phyloP scores from a whole-genome alignment of 305 asterid species.

The Solanum hybrid region DNA sequence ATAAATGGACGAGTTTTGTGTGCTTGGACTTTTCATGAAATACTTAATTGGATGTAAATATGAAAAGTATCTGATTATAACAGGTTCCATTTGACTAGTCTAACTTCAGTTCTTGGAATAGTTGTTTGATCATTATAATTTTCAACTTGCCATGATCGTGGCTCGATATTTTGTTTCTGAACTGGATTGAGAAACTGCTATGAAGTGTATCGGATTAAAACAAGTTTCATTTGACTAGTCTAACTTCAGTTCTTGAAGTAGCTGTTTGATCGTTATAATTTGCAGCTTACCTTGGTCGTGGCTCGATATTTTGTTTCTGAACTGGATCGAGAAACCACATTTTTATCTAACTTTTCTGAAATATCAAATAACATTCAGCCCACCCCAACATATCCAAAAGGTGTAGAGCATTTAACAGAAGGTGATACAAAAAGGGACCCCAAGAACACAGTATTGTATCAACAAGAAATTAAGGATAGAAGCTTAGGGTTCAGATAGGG shows the following conservation, averaged over 20 bases:
- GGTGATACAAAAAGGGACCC: neutral
- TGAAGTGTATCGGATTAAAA: neutral
- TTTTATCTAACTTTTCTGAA: neutral
- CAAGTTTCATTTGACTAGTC: neutral
- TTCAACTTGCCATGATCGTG: neutral
- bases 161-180: neutral
- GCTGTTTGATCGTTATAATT: neutral
- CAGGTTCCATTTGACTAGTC: neutral
- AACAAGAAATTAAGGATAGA: neutral
- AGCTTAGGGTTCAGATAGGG: neutral
- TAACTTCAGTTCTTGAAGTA: neutral
- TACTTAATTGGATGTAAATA: neutral
- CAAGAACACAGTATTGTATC: neutral
- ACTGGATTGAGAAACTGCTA: neutral
- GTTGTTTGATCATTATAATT: neutral
- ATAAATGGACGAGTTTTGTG: neutral
- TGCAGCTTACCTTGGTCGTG: neutral
- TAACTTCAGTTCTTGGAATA: neutral
- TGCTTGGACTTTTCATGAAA: neutral
- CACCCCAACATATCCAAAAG: neutral
- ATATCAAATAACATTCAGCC: neutral
- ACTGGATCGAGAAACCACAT: neutral
- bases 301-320: neutral
- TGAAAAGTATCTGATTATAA: neutral
- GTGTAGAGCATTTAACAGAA: neutral